Percentiles rank a stretch among this genome's conserved stretches.
These are phyloP conservation scores for Macrocybe sp. DNA, from an alignment of 1,284 basidiomycete species.

Conservation along the genomic window DNA sequence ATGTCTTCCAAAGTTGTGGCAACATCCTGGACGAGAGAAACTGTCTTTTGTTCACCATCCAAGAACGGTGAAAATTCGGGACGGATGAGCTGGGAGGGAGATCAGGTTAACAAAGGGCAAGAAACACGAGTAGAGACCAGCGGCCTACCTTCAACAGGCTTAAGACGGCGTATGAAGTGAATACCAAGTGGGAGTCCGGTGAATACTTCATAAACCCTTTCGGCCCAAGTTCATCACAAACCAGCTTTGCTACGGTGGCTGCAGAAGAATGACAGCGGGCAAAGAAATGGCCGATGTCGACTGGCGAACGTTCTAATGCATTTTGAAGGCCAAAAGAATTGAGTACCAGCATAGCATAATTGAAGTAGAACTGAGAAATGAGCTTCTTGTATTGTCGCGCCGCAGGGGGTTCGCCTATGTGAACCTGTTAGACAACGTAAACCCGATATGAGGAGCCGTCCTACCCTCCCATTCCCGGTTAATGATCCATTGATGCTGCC, in stretches of 20 bases:
- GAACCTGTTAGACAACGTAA: conserved; percentile 2
- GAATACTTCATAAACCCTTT: conserved; percentile 78
- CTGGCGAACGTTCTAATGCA: conserved; percentile 70
- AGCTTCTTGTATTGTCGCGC: conserved; percentile 42
- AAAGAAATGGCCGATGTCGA: conserved; percentile 86
- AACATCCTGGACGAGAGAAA: conserved; percentile 74
- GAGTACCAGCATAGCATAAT: conserved; percentile 82
- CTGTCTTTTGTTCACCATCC: conserved; percentile 67
- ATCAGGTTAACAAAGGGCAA: conserved; percentile 4
- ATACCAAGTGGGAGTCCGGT: conserved; percentile 90
- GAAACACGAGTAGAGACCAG: not conserved
- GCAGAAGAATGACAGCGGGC: conserved; percentile 78
- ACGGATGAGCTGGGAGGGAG: conserved; percentile 57
- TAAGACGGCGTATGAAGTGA: conserved; percentile 84
- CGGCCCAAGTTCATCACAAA: conserved; percentile 75
- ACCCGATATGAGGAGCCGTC: conserved; percentile 15
- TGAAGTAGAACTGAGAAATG: conserved; percentile 72
- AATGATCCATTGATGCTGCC: conserved; percentile 59
- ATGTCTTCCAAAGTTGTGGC: conserved; percentile 74
- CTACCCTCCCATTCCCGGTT: conserved; percentile 25
- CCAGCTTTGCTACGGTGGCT: conserved; percentile 58
- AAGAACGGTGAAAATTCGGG: conserved; percentile 77
- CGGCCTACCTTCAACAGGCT: conserved; percentile 77
- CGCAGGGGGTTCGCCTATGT: conserved; percentile 25
- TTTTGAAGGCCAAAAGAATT: conserved; percentile 96